Evolutionary conservation across 495 filamentous ascomycete genomes (phyloP).

Genomic region (Endocarpon pusillum): DNA sequence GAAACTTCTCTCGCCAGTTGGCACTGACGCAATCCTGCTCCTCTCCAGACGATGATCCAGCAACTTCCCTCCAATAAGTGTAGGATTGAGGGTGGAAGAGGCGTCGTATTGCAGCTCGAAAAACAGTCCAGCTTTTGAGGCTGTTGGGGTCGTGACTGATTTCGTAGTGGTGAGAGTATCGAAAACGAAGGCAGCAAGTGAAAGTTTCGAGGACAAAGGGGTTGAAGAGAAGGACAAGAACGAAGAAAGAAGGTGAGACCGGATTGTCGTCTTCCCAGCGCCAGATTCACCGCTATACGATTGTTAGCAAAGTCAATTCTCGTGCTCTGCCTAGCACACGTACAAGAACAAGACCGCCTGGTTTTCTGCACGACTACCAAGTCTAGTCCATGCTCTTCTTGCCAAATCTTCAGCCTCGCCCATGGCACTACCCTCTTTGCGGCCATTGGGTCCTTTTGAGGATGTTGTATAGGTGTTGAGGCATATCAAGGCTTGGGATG

Average conservation of each 20-base stretch:
- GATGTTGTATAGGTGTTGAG: constrained; percentile 88
- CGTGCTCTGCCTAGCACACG: constrained; percentile 17
- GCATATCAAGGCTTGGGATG: constrained; percentile 75
- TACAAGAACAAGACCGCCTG: constrained; percentile 87
- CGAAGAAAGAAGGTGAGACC: constrained; percentile 69
- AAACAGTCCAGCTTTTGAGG: constrained; percentile 88
- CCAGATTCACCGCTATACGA: constrained; percentile 71
- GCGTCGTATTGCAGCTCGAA: constrained; percentile 94
- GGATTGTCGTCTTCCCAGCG: constrained; percentile 85
- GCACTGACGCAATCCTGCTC: constrained; percentile 75
- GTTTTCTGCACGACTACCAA: constrained; percentile 83
- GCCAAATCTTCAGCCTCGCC: constrained; percentile 82
- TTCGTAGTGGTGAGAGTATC: constrained; percentile 97
- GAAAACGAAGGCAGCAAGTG: constrained; percentile 84
- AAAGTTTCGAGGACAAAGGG: constrained; percentile 80
- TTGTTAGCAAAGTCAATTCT: constrained; percentile 4
- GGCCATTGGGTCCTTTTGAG: constrained; percentile 73
- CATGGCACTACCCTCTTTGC: constrained; percentile 69
- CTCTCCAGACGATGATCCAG: constrained; percentile 85
- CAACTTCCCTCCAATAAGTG: constrained; percentile 82
- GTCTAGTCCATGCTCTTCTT: constrained; percentile 59
- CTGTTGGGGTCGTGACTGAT: constrained; percentile 82
- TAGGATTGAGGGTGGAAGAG: constrained; percentile 57
- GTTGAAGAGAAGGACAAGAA: constrained; percentile 78
- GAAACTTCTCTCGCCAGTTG: constrained; percentile 90